Evolutionary conservation across 1,284 basidiomycete genomes (phyloP).

Genomic region (Ceratobasidium theobromae): DNA sequence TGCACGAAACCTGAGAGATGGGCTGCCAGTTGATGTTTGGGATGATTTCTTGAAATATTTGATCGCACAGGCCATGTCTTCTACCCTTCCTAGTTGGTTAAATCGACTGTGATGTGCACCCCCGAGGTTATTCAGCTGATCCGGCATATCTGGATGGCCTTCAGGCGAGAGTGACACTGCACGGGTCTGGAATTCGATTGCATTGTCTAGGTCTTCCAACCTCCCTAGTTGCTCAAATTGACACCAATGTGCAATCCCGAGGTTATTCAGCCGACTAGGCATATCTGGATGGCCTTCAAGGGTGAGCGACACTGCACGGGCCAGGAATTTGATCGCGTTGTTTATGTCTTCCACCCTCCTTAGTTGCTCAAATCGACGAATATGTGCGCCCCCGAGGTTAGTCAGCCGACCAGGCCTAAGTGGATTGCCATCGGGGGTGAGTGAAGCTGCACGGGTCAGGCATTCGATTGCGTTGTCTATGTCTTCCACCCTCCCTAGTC

Average conservation of each 20-base stretch:
- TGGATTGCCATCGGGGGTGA: background rate
- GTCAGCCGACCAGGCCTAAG: background rate
- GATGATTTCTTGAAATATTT: background rate
- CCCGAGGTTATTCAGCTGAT: background rate
- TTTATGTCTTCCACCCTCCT: no score
- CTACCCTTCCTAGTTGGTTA: background rate
- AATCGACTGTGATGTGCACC: background rate
- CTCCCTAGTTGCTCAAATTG: no score
- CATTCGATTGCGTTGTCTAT: no score
- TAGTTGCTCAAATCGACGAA: no score
- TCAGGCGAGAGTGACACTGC: background rate
- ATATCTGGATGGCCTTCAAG: no score
- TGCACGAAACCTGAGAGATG: background rate
- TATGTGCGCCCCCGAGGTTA: constrained; percentile 21
- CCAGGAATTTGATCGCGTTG: no score
- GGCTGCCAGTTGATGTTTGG: background rate
- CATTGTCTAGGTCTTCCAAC: constrained; percentile 1
- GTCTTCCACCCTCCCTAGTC: no score
- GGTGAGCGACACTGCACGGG: no score
- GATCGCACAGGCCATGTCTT: background rate
- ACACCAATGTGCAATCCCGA: no score
- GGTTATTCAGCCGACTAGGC: no score
- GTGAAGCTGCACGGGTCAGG: no score
- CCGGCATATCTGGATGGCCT: background rate
- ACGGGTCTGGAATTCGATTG: background rate